Evolutionary conservation across 306 rosid species (phyloP).

Genomic region (Cicer bijugum): DNA sequence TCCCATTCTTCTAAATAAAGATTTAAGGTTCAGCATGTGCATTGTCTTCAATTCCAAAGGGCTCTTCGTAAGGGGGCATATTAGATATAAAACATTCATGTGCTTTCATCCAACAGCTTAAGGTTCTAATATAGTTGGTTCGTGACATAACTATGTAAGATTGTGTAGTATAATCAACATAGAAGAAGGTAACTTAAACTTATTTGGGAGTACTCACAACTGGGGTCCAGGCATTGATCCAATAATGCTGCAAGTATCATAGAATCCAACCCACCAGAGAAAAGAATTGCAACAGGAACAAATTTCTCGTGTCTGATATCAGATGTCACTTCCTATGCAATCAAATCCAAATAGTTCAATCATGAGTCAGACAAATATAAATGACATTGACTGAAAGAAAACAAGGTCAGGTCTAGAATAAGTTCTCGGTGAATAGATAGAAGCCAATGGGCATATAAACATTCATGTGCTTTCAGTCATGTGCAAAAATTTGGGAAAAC

Average conservation of each 20-base stretch:
- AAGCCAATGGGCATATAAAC: neutral
- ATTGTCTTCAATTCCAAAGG: conserved; percentile 5
- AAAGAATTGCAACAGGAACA: conserved; percentile 85
- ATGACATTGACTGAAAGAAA: conserved; percentile 28
- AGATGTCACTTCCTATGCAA: conserved; percentile 58
- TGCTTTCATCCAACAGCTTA: neutral
- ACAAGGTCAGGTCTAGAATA: conserved; percentile 27
- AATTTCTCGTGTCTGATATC: conserved; percentile 54
- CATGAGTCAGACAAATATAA: conserved; percentile 41
- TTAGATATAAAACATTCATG: conserved; percentile 5
- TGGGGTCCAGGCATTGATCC: conserved; percentile 73
- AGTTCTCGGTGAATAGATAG: conserved; percentile 21
- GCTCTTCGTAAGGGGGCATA: neutral
- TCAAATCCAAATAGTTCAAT: conserved; percentile 44
- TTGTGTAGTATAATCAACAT: conserved; percentile 23
- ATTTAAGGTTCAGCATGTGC: conserved; percentile 12
- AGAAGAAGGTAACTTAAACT: conserved; percentile 25
- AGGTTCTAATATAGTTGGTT: conserved; percentile 5
- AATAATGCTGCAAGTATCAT: conserved; percentile 93
- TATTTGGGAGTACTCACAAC: conserved; percentile 66
- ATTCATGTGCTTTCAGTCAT: too few relatives aligned
- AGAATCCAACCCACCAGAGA: conserved; percentile 97
- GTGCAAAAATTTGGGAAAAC: neutral
- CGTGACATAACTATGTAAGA: neutral
- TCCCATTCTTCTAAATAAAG: conserved; percentile 6